Evolutionary conservation across 768 basidiomycete species (phyloP), one percentile per base, ranked within the genome.

Genomic region (Scleroderma bovista): DNA sequence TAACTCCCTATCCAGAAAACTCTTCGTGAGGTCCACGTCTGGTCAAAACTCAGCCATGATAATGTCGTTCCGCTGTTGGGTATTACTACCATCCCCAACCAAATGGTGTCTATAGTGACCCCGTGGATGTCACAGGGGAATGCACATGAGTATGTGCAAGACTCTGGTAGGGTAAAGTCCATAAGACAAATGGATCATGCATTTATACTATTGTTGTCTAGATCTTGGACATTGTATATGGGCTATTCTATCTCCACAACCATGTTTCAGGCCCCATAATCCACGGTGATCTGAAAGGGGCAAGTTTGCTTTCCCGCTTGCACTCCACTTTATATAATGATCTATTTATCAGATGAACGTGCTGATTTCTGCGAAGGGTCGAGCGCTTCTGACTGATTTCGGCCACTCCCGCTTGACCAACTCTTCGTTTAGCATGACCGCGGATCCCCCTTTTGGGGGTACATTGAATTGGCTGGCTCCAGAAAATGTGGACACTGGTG

Each of bases 11-110:
- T 6, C 34, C 12, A 36, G 34, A 3, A 5, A 13, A 36, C 34
- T 36, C n/a, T 15, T n/a, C 55, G 57, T 16, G 59, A 60, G 44
- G 41, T 61, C 20, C 49, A 48, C 17, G 58, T 60, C 16, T 61
- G 59, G 60, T 47, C 47, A 26, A 22, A 41, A 23, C 50, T 61
- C 12, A 7, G 36, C 9, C 56, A 61, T 42, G 47, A 46, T 13
- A 61, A 61, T 46, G 44, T 62, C 16, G 32, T 62, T 5, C 54
- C 54, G 6, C 51, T 60, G 26, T 51, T 40, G 19, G 57, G 60
- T 8, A 41, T 51, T 3, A 37, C 53, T 17, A 54, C 47, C 19
- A 57, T 54, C 32, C 57, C 50, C 47, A 57, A 59, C n/a, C 54
- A 50, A 6, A 55, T 46, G 23, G 31, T 47, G 22, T 60, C 60